Evolutionary conservation across 2,329 filamentous ascomycete genomes (phyloP).

Genomic region (Exserohilum rostratum): DNA sequence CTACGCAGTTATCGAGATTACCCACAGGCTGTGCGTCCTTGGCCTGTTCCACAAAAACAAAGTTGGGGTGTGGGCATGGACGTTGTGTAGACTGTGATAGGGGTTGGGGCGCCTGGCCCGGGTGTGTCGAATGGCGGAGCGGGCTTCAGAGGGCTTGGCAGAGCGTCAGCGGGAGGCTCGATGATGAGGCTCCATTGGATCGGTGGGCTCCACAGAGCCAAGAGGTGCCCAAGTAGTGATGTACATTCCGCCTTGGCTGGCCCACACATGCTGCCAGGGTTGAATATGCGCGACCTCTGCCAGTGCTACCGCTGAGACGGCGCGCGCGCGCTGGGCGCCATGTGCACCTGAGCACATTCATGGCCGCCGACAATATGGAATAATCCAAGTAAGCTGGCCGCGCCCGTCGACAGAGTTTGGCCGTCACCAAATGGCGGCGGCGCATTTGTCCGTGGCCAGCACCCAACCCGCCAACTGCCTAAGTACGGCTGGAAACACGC

Average conservation of each 20-base stretch:
- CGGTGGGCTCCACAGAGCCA: conserved; percentile 29
- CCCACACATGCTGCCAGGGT: conserved; percentile 26
- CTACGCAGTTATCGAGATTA: conserved; percentile 13
- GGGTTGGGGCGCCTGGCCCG: conserved; percentile 21
- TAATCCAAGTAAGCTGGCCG: not conserved
- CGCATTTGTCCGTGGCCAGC: not conserved
- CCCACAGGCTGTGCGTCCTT: conserved; percentile 19
- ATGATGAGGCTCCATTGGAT: conserved; percentile 23
- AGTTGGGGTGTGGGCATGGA: not conserved
- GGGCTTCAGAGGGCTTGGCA: conserved; percentile 29
- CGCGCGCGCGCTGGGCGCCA: conserved; percentile 28
- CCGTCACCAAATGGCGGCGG: not conserved
- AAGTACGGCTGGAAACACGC: not conserved
- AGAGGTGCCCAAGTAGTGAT: conserved; percentile 21
- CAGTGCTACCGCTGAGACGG: conserved; percentile 33
- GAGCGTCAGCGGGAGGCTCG: conserved; percentile 23
- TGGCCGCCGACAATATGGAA: conserved; percentile 4
- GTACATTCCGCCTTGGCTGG: conserved; percentile 31
- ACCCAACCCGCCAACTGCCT: not conserved
- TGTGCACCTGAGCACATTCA: conserved; percentile 14
- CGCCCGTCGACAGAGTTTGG: conserved; percentile 8
- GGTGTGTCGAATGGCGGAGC: conserved; percentile 28
- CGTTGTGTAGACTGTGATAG: conserved; percentile 15
- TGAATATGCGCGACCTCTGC: conserved; percentile 23
- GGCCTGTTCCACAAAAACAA: conserved; percentile 22